Evolutionary conservation across 768 basidiomycete species (phyloP).

Genomic region (Trametes maxima): DNA sequence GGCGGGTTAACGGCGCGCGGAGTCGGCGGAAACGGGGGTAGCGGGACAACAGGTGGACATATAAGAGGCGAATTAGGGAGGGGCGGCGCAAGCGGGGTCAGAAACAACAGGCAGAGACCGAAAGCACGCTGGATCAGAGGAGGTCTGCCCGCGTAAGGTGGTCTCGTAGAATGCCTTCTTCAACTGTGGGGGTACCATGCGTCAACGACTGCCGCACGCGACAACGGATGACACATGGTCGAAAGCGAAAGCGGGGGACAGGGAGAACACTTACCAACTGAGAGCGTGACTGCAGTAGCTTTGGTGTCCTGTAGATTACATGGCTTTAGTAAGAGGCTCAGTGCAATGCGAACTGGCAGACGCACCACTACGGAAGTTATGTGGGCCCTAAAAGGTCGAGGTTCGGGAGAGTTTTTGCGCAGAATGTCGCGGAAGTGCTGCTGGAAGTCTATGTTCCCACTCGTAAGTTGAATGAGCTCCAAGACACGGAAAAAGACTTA

Average conservation of each 20-base stretch:
- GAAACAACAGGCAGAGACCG: not conserved
- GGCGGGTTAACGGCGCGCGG: not conserved
- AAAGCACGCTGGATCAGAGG: slow-evolving; percentile 41
- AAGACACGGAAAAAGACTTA: slow-evolving; percentile 35
- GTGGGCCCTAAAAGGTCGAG: slow-evolving; percentile 71
- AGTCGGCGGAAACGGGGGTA: not conserved
- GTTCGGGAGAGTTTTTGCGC: slow-evolving; percentile 60
- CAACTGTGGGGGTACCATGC: slow-evolving; percentile 43
- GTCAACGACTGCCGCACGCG: slow-evolving; percentile 13
- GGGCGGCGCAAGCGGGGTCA: not conserved
- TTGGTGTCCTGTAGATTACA: slow-evolving; percentile 59
- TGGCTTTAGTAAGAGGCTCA: slow-evolving; percentile 13
- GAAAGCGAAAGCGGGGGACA: slow-evolving; percentile 1
- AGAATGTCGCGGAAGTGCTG: slow-evolving; percentile 79
- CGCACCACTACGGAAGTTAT: slow-evolving; percentile 78
- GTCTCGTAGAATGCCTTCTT: slow-evolving; percentile 71
- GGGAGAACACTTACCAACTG: slow-evolving; percentile 51
- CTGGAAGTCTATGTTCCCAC: slow-evolving; percentile 60
- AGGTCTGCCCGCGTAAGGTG: slow-evolving; percentile 72
- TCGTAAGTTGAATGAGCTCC: slow-evolving; percentile 12
- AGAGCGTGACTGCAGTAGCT: slow-evolving; percentile 71
- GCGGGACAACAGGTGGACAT: not conserved
- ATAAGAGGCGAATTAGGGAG: not conserved
- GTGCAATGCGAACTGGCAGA: slow-evolving; percentile 18
- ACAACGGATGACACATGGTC: not conserved